phyloP scores from a whole-genome alignment of 2,329 filamentous ascomycete genomes.

The Ascocoryne sarcoides region DNA sequence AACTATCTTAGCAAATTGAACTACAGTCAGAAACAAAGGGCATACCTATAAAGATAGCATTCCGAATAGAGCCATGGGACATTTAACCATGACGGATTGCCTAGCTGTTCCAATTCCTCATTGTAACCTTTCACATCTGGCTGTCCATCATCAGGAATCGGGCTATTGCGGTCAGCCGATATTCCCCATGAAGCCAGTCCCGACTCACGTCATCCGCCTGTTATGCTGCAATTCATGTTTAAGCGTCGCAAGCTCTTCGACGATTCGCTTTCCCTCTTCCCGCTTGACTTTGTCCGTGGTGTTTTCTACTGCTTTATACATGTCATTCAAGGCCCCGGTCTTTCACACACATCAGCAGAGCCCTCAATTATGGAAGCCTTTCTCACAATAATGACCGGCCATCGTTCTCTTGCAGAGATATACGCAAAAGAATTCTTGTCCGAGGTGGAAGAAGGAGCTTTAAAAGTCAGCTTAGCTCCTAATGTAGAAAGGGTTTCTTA shows the following conservation, averaged over 20 bases:
- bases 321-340: conserved; percentile 89
- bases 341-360: conserved; percentile 33
- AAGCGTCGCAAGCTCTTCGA: conserved; percentile 67
- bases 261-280: conserved; percentile 78
- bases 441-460: conserved; percentile 69
- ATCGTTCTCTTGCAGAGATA: conserved; percentile 75
- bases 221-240: conserved; percentile 97
- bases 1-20: conserved; percentile 11
- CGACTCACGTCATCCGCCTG: conserved; percentile 60
- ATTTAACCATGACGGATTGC: conserved; percentile 70
- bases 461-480: conserved; percentile 3
- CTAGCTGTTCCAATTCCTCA: conserved; percentile 67
- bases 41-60: conserved; percentile 78
- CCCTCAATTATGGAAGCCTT: neutral
- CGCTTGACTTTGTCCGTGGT: conserved; percentile 49
- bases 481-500: conserved; percentile 34
- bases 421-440: conserved; percentile 84
- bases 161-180: conserved; percentile 50
- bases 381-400: conserved; percentile 81
- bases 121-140: conserved; percentile 71
- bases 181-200: neutral
- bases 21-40: neutral
- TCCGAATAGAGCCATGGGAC: conserved; percentile 85
- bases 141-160: conserved; percentile 26
- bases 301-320: conserved; percentile 65